Evolutionary conservation across 1,284 basidiomycete species (phyloP), one percentile per base, ranked within the genome.

Genomic region (Fomitiporia mediterranea): DNA sequence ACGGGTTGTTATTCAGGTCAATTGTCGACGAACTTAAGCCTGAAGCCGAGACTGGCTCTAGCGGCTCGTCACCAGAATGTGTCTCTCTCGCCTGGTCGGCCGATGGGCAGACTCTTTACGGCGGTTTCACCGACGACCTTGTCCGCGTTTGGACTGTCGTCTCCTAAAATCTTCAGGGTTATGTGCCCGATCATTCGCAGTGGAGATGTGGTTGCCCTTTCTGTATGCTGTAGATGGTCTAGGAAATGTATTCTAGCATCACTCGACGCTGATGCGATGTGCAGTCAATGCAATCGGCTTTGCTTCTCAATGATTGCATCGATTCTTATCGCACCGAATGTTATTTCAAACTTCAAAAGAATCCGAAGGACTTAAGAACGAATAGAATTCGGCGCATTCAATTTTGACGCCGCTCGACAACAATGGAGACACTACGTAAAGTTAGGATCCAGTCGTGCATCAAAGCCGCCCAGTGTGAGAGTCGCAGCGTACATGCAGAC

Each of bases 1-100:
- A 34, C 32, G 32, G 32, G 11, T 3, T 28, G 4, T 30, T 2
- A 4, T 15, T 46, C n/a, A 97, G 94, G 76, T 94, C 91, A 48
- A 98, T 99, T 71, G 96, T 99, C 63, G 97, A 98, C 69, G 95
- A 99, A 79, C 91, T 99, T 80, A 94, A 91, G 77, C 93, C 94
- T 60, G 89, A 94, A 67, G 81, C 83, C 59, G 88, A 91, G 67
- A 81, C 88, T 62, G 80, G 83, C 63, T 85, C 87, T 65, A 86
- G 87, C 65, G 83, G 89, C 53, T 83, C 86, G 68, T 90, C 92
- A 68, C 95, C 97, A 47, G 93, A 98, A 78, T 96, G 93, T 74
- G 90, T 95, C 56, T 98, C 95, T 56, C 92, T 99, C 67, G 92
- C 97, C 64, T 99, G 97, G 97, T 98, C 94, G 60, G 87, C 96